Conservation (phyloP, 2,329 filamentous ascomycete species). For the Xylariaceae sp. region DNA sequence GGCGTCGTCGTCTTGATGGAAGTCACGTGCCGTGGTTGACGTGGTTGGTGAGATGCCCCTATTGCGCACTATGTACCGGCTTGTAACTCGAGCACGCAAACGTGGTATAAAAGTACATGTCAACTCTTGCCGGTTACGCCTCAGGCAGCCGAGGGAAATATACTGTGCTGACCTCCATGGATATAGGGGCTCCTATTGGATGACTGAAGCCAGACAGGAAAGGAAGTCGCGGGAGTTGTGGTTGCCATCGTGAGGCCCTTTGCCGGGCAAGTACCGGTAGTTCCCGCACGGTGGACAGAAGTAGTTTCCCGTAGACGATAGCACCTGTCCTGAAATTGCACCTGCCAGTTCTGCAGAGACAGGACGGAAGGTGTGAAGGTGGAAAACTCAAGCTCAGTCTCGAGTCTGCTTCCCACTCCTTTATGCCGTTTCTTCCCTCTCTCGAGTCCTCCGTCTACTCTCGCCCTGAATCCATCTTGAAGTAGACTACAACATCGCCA, state of each 20-base stretch:
- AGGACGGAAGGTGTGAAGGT: not conserved
- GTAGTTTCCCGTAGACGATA: not conserved
- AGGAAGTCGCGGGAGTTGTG: not conserved
- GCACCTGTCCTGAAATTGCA: not conserved
- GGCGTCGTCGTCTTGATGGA: too few species aligned
- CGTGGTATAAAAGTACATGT: too few species aligned
- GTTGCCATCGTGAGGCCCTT: not conserved
- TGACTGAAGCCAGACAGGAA: not conserved
- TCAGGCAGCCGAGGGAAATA: too few species aligned
- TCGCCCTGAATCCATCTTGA: not conserved
- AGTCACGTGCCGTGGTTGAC: too few species aligned
- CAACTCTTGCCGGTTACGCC: too few species aligned
- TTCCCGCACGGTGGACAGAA: not conserved
- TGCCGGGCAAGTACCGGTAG: not conserved
- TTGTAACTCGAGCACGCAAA: too few species aligned
- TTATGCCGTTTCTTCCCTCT: not conserved
- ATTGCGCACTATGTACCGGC: too few species aligned
- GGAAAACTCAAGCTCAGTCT: not conserved
- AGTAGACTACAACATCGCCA: constrained; percentile 18
- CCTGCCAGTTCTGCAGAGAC: not conserved
- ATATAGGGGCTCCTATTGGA: not conserved
- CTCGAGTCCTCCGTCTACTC: not conserved
- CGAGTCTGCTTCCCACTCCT: not conserved
- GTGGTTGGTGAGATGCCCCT: too few species aligned
- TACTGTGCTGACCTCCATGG: not conserved